phyloP scores from a whole-genome alignment of 257 asterid species.

The Solanum tarapatanum region DNA sequence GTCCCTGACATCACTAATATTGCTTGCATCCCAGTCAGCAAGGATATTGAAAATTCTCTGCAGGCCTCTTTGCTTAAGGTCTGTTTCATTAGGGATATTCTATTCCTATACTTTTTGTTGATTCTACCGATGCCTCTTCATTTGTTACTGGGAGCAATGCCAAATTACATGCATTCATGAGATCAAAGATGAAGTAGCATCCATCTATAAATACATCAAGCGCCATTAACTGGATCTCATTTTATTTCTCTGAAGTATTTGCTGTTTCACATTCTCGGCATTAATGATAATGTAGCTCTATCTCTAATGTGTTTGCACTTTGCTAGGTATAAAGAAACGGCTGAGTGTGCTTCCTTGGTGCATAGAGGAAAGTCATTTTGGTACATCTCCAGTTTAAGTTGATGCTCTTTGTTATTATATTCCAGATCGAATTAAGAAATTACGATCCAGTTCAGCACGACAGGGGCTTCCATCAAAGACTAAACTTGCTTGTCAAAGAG shows the following conservation, averaged over 20 bases:
- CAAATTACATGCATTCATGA: neutral
- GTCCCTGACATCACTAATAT: slow-evolving; percentile 30
- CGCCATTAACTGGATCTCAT: neutral
- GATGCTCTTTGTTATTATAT: slow-evolving; percentile 8
- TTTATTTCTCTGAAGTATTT: neutral
- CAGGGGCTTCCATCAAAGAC: slow-evolving; percentile 79
- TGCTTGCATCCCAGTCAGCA: slow-evolving; percentile 14
- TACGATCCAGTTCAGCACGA: slow-evolving; percentile 74
- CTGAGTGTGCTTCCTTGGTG: neutral
- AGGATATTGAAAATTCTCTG: slow-evolving; percentile 51
- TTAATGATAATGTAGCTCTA: neutral
- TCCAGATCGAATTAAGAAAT: slow-evolving; percentile 65
- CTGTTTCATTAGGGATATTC: slow-evolving; percentile 2
- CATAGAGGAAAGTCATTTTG: neutral
- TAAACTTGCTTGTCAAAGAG: slow-evolving; percentile 78
- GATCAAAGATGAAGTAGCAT: neutral
- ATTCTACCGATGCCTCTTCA: neutral
- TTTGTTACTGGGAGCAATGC: neutral
- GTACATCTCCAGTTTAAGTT: neutral
- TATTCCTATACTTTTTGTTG: neutral
- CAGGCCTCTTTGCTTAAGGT: slow-evolving; percentile 75
- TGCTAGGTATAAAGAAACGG: neutral
- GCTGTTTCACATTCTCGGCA: neutral
- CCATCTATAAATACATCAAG: neutral
- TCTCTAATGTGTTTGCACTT: neutral